Evolutionary conservation across 2,329 filamentous ascomycete species (phyloP).

Genomic region (Penicillium sp.): DNA sequence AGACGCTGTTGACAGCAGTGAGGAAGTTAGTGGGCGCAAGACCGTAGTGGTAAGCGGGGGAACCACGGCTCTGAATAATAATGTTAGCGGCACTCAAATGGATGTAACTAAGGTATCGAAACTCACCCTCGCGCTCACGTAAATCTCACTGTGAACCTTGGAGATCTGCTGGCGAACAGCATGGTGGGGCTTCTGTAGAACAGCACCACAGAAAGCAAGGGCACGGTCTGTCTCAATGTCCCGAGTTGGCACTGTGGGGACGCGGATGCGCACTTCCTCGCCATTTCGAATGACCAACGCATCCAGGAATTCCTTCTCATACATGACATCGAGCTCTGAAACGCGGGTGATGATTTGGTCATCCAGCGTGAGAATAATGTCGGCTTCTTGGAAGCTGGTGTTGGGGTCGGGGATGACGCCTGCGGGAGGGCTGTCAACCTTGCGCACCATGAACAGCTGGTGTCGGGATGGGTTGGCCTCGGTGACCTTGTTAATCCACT

Average conservation of each 20-base stretch:
- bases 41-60: constrained; percentile 83
- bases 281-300: constrained; percentile 85
- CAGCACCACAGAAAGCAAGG: constrained; percentile 91
- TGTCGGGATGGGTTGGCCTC: constrained; percentile 86
- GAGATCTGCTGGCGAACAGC: constrained; percentile 96
- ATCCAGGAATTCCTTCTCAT: constrained; percentile 78
- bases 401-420: constrained; percentile 42
- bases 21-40: constrained; percentile 97
- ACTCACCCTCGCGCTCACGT: constrained; percentile 74
- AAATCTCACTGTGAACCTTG: constrained; percentile 93
- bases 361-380: constrained; percentile 89
- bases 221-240: constrained; percentile 91
- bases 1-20: constrained; percentile 86
- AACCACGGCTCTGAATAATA: constrained; percentile 63
- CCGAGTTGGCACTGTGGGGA: constrained; percentile 83
- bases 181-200: constrained; percentile 90
- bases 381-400: constrained; percentile 78
- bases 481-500: constrained; percentile 91
- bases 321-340: constrained; percentile 94
- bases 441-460: constrained; percentile 97
- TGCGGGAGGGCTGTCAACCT: constrained; percentile 67
- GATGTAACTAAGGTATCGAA: neutral
- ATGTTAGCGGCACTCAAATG: constrained; percentile 10
- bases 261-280: constrained; percentile 70
- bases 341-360: constrained; percentile 90